Evolutionary conservation across 2,329 filamentous ascomycete species (phyloP).

Genomic region (Hypoxylon sp.): DNA sequence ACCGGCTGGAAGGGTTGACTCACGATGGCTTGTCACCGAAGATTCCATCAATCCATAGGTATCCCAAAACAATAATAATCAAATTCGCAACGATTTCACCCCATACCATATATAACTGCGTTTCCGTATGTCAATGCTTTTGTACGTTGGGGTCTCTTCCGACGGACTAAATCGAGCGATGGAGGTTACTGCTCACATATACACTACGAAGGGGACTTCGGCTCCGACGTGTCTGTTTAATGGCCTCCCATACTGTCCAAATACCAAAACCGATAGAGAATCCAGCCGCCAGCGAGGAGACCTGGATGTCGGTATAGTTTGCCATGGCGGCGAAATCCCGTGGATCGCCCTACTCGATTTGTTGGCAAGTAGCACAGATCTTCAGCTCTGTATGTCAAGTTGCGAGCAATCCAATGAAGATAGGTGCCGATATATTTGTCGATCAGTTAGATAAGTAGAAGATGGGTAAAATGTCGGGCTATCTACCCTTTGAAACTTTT

Average conservation of each 20-base stretch:
- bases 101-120: slow-evolving; percentile 57
- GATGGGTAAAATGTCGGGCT: not conserved
- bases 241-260: slow-evolving; percentile 33
- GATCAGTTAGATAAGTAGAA: not conserved
- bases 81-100: slow-evolving; percentile 57
- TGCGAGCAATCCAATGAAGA: not conserved
- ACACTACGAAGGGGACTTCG: slow-evolving; percentile 30
- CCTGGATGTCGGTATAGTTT: slow-evolving; percentile 19
- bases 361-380: not conserved
- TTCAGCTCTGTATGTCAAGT: not conserved
- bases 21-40: slow-evolving; percentile 41
- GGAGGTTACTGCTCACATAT: slow-evolving; percentile 22
- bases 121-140: slow-evolving; percentile 3
- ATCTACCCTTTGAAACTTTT: not conserved
- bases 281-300: slow-evolving; percentile 28
- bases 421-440: not conserved
- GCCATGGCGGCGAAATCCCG: slow-evolving; percentile 4
- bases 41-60: slow-evolving; percentile 54
- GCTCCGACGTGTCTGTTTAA: slow-evolving; percentile 32
- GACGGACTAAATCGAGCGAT: not conserved
- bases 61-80: slow-evolving; percentile 54
- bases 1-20: slow-evolving; percentile 37
- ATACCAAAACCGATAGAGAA: slow-evolving; percentile 33
- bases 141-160: not conserved
- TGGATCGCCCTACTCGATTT: not conserved